Conservation (phyloP, 2,329 filamentous ascomycete species). For the Colletotrichum shisoi region DNA sequence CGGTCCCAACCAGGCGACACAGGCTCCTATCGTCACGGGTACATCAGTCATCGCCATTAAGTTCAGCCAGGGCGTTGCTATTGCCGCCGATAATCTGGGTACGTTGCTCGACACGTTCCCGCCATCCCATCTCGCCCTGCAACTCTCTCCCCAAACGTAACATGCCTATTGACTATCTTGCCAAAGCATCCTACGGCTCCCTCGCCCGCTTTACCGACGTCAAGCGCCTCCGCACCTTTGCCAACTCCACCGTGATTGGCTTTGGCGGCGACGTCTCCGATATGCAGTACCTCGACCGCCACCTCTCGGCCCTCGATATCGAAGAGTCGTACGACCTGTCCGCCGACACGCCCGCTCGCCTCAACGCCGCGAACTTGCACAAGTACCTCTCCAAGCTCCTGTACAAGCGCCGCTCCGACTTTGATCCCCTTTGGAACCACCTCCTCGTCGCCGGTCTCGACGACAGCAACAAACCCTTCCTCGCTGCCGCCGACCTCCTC, state of each 20-base stretch:
- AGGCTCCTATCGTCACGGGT: slow-evolving; percentile 92
- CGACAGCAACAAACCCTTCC: slow-evolving; percentile 80
- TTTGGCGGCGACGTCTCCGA: slow-evolving; percentile 98
- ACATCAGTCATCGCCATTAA: slow-evolving; percentile 95
- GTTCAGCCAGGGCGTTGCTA: slow-evolving; percentile 94
- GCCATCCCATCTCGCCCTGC: background rate
- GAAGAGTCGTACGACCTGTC: slow-evolving; percentile 79
- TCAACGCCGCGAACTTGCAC: slow-evolving; percentile 94
- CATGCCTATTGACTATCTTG: slow-evolving; percentile 29
- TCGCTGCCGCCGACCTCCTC: slow-evolving; percentile 88
- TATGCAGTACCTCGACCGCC: slow-evolving; percentile 97
- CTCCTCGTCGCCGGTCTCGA: slow-evolving; percentile 90
- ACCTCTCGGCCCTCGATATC: slow-evolving; percentile 85
- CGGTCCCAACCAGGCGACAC: slow-evolving; percentile 83
- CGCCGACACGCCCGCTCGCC: slow-evolving; percentile 56
- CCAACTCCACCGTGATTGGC: slow-evolving; percentile 82
- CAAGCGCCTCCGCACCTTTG: slow-evolving; percentile 91
- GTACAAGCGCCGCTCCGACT: slow-evolving; percentile 92
- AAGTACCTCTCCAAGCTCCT: slow-evolving; percentile 95
- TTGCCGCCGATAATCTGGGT: slow-evolving; percentile 97
- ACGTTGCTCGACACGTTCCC: slow-evolving; percentile 44
- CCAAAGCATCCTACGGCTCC: slow-evolving; percentile 90
- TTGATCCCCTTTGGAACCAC: slow-evolving; percentile 98
- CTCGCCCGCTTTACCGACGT: slow-evolving; percentile 96
- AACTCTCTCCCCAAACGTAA: background rate